Evolutionary conservation across 2,329 filamentous ascomycete genomes (phyloP), one percentile per base, ranked within the genome.

Genomic region (Xylogone sp.): DNA sequence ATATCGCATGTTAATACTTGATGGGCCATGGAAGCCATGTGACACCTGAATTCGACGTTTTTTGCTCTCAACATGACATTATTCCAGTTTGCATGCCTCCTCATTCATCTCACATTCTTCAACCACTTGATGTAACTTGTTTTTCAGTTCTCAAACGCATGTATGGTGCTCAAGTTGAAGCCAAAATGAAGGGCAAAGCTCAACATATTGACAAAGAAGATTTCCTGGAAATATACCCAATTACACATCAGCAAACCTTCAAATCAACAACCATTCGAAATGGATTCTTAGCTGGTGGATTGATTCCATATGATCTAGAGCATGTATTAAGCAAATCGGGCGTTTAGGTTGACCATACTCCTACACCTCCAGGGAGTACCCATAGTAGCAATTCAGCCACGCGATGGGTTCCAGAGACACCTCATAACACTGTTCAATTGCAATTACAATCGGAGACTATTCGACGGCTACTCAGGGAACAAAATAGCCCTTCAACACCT

Each of bases 111-210:
- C 58, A 71, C 55, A 53, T 69, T 12, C 58, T 69, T 16, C 60
- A 72, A 55, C 68, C 65, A 10, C 63, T 70, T 43, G 61, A 69
- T 59, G 58, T 69, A 16, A 61, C 57, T 39, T 64, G 59, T 50
- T 71, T 69, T 53, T 45, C 53, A 27, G 59, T 55, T 43, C 56
- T 69, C 20, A 68, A 68, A 54, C 31, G 43, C 8, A 52, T 55
- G 24, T 69, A 69, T 54, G 34, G 61, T 8, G 20, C 54, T 27
- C 20, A 57, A 31, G 54, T 69, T 42, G 48, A 58, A 39, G 39
- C 45, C 19, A 51, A 64, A 21, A 56, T 60, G 16, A 50, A 56
- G 22, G 21, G 45, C 46, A 21, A 50, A 45, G 57, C 62, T 50
- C 59, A 60, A 49, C 53, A 63, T 53, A 62, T 67, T 50, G 59